A percentile compares a stretch with the other conserved stretches of the same genome.
Evolutionary conservation across 768 basidiomycete genomes (phyloP).

Genomic region (Psilocybe subaeruginosa): DNA sequence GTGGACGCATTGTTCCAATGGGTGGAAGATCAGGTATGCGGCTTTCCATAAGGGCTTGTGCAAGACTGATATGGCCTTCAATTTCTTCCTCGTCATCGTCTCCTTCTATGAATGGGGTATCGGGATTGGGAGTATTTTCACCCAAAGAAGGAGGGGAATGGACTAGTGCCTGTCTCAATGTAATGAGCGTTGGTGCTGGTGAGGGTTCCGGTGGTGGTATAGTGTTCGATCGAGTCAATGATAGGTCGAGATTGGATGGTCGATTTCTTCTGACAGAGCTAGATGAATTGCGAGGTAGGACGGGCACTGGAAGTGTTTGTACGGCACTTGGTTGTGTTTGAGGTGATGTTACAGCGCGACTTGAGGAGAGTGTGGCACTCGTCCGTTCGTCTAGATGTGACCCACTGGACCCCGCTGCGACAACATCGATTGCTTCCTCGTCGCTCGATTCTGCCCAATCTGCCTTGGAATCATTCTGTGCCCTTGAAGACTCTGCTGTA

Average conservation of each 20-base stretch:
- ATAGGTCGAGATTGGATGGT: conserved; percentile 72
- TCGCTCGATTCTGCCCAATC: conserved; percentile 86
- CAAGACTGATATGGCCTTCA: conserved; percentile 71
- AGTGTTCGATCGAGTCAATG: conserved; percentile 38
- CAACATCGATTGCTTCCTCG: conserved; percentile 83
- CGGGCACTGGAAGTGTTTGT: conserved; percentile 27
- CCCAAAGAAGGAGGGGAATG: conserved; percentile 38
- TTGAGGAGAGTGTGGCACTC: conserved; percentile 52
- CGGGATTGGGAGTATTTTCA: conserved; percentile 30
- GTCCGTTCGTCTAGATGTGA: conserved; percentile 86
- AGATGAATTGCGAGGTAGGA: conserved; percentile 32
- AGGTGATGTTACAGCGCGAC: conserved; percentile 25
- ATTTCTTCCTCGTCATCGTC: conserved; percentile 66
- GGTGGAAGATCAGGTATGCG: conserved; percentile 78
- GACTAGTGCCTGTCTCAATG: conserved; percentile 64
- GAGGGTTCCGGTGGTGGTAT: conserved; percentile 53
- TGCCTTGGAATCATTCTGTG: conserved; percentile 49
- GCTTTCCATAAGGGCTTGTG: conserved; percentile 77
- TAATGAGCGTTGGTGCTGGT: conserved; percentile 64
- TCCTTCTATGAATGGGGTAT: conserved; percentile 43
- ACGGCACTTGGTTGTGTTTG: conserved; percentile 26
- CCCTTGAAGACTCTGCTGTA: conserved; percentile 31
- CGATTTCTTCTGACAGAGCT: conserved; percentile 47
- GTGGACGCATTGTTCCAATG: conserved; percentile 61
- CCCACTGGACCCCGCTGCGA: conserved; percentile 81